Evolutionary conservation across 164 flowering plant genomes (phyloP), one percentile per base, ranked within the genome.

Genomic region (Warburgia ugandensis): DNA sequence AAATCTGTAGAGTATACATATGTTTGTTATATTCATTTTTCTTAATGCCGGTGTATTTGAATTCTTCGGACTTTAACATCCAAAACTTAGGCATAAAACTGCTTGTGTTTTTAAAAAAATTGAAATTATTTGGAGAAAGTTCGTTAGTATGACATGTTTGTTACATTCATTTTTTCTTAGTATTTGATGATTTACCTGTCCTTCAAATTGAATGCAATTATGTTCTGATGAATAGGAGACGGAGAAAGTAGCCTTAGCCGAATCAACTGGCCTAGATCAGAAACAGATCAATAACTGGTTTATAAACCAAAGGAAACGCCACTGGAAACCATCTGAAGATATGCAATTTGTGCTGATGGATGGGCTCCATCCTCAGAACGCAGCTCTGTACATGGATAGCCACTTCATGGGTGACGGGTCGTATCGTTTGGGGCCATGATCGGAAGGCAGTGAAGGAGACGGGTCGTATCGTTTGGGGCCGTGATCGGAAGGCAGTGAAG

Each of bases 271-370:
- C 14, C 70, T 87, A 54, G 96, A 87, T 63, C 96, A 84, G 68
- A 87, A 87, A 45, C 96, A 87, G 62, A 87, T 87, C 29, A 87
- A 87, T 43, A 87, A 87, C 47, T 87, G 90, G 95, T 86, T 86
- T 69, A 86, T 86, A 40, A 86, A 86, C 67, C 95, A 86, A 60
- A 71, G 95, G 58, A 87, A 87, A 55, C 58, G 96, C 19, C 96
- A 87, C 52, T 87, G 96, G 96, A 87, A 82, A 61, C 96, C 96
- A 10, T 87, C 96, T 1, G 96, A 87, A 58, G 96, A 87, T 48
- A 81, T 87, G 84, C 96, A 84, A 27, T 87, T 84, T 51, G 83
- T 87, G 78, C 90, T 82, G 46, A 84, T 87, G 96, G 96, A 87
- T 57, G 94, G 90, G 2, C 71, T 81, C 4, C 89, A 86, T 68